Evolutionary conservation across 495 filamentous ascomycete species (phyloP), one percentile per base, ranked within the genome.

Genomic region (Aspergillus asperescens): DNA sequence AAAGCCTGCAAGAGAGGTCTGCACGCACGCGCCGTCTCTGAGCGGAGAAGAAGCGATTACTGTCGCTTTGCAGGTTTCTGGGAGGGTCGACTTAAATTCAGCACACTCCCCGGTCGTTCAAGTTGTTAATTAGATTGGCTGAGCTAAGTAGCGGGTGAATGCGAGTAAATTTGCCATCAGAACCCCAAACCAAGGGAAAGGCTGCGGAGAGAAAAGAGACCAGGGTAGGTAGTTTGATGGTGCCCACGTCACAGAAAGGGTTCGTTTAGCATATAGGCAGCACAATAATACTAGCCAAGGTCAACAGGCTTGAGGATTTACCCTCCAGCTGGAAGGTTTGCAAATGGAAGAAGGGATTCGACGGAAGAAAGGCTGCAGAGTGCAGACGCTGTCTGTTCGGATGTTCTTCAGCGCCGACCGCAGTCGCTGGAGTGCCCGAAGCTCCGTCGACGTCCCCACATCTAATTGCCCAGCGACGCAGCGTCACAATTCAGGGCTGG

Each of bases 331-430:
- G 16, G 23, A 23, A 34, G 19, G 25, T 25, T 22, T 20, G 38
- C 19, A 31, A 27, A 24, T n/a, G 27, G 39, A 20, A 22, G 29
- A 34, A 43, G 35, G 28, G 29, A 47, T 24, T 42, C 23, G 24
- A 24, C 15, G 9, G 32, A 50, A 27, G 47, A 18, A 50, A 40
- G n/a, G 25, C 25, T 52, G 37, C 38, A 40, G 40, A 40, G n/a
- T 18, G 38, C 40, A 16, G 52, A 19, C 8, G 48, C 34, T 50
- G 23, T n/a, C 40, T 41, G 34, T 27, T 47, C 54, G 54, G 54
- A 52, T 42, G 58, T 57, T 61, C 58, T 48, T 54, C 50, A 51
- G 47, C 47, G 58, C 58, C 58, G 58, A 60, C 50, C 50, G 54
- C 38, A 42, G 18, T 47, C 47, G 47, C 47, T 40, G 25, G 31